Evolutionary conservation across 2,329 filamentous ascomycete species (phyloP), one percentile per base, ranked within the genome.

Genomic region (Tolypocladium paradoxum): DNA sequence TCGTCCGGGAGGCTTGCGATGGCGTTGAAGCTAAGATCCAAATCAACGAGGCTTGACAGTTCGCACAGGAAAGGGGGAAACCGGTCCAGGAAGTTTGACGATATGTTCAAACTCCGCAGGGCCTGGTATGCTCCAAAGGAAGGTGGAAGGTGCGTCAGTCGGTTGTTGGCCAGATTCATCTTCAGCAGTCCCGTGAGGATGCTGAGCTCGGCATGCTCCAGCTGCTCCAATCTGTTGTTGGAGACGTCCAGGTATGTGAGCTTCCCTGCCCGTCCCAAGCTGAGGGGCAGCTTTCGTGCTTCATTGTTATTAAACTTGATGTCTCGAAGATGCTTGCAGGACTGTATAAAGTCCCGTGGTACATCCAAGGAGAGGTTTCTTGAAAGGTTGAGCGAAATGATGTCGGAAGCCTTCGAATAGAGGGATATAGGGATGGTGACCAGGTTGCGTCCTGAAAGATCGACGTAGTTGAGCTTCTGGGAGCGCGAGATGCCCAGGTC

Each of bases 241-340:
- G 92, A 96, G 4, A 96, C 85, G 66, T 99, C 93, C 56, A 99
- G 78, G 63, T 90, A 91, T 0, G 90, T 96, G 61, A 99, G 76
- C 56, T 84, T 84, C 58, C 76, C 84, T 29, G 93, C 92, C 60
- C 91, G 77, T 58, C 87, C 84, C 51, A 99, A 77, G 67, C 91
- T 96, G 7, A 84, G 79, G 4, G 93, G 93, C 27, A 99, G 73
- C 62, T 86, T 85, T 68, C 88, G 84, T 3, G 91, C 89, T 68
- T 99, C 93, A 62, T 97, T 97, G 65, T 90, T 92, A 61, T 88
- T 90, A 69, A 87, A 99, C 64, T 95, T 96, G 76, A 99, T 93
- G 67, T 99, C 93, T 50, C 92, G 84, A 22, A 99, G 75, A 63
- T 92, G 90, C 60, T 86, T 84, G 71, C 93, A 99, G 31, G 89